These are phyloP conservation scores for Scedosporium dehoogii DNA, from an alignment of 2,329 filamentous ascomycete species.

Conservation along the genomic window DNA sequence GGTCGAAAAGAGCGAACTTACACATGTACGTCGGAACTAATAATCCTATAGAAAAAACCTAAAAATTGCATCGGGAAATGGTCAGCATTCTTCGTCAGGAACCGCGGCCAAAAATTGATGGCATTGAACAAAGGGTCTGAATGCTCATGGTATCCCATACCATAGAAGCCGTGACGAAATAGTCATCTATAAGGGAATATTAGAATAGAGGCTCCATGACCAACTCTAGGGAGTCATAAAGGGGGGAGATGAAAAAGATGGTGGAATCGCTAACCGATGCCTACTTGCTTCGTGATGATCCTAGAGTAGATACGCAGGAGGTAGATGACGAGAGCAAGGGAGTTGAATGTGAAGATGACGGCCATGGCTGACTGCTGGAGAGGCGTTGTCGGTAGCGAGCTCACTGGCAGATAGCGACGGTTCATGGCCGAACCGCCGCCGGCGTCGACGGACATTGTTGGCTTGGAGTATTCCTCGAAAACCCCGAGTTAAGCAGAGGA, in stretches of 20 bases:
- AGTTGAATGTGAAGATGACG: background rate
- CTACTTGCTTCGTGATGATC: background rate
- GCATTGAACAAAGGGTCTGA: conserved; percentile 8
- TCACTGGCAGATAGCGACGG: conserved; percentile 32
- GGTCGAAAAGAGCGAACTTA: background rate
- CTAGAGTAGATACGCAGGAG: background rate
- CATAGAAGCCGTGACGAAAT: background rate
- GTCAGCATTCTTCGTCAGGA: conserved; percentile 27
- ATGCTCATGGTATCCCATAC: conserved; percentile 22
- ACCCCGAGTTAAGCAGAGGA: conserved; percentile 16
- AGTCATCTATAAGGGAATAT: background rate
- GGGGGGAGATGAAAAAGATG: background rate
- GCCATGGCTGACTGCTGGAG: background rate
- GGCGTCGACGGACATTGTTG: conserved; percentile 12
- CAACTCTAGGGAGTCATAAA: background rate
- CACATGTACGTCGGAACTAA: background rate
- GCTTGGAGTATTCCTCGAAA: background rate
- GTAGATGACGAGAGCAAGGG: background rate
- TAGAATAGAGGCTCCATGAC: background rate
- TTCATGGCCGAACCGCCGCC: conserved; percentile 25
- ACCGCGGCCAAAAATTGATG: too few species aligned
- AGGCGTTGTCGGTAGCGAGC: conserved; percentile 17
- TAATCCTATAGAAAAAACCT: background rate
- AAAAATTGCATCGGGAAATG: background rate
- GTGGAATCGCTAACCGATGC: background rate